Conservation (phyloP, 2,329 filamentous ascomycete genomes). For the Ophiostoma novo-ulmi region DNA sequence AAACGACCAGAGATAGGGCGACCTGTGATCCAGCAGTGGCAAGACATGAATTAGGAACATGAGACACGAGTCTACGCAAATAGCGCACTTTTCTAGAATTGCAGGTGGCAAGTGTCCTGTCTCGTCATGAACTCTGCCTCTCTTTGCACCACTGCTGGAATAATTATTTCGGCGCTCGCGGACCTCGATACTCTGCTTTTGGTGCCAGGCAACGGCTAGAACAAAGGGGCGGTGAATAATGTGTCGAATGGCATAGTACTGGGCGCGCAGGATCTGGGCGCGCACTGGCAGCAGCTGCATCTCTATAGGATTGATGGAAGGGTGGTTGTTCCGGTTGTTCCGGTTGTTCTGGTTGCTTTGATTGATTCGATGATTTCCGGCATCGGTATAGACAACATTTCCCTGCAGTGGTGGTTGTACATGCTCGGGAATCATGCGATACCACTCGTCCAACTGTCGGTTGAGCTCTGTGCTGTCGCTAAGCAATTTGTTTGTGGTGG, state of each 20-base stretch:
- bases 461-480: constrained; percentile 37
- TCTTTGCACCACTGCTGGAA: no score
- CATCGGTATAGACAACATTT: constrained; percentile 31
- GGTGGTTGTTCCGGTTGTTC: neutral
- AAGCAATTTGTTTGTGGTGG: constrained; percentile 31
- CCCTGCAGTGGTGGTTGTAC: constrained; percentile 50
- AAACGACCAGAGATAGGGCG: constrained; percentile 38
- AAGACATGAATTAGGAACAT: constrained; percentile 36
- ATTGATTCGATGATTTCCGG: neutral
- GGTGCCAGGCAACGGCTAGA: constrained; percentile 29
- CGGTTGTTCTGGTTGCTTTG: neutral
- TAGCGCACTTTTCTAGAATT: constrained; percentile 34
- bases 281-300: constrained; percentile 43
- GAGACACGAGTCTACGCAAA: constrained; percentile 36
- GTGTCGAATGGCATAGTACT: constrained; percentile 67
- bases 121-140: neutral
- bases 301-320: neutral
- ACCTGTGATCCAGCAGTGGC: constrained; percentile 36
- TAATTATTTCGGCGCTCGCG: neutral
- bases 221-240: constrained; percentile 63
- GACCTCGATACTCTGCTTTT: constrained; percentile 11
- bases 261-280: constrained; percentile 62
- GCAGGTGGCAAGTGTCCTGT: constrained; percentile 22
- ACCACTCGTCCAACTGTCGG: constrained; percentile 39
- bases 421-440: constrained; percentile 36